Evolutionary conservation across 1,284 basidiomycete genomes (phyloP), one percentile per base, ranked within the genome.

Genomic region (Boletellus deceptivus): DNA sequence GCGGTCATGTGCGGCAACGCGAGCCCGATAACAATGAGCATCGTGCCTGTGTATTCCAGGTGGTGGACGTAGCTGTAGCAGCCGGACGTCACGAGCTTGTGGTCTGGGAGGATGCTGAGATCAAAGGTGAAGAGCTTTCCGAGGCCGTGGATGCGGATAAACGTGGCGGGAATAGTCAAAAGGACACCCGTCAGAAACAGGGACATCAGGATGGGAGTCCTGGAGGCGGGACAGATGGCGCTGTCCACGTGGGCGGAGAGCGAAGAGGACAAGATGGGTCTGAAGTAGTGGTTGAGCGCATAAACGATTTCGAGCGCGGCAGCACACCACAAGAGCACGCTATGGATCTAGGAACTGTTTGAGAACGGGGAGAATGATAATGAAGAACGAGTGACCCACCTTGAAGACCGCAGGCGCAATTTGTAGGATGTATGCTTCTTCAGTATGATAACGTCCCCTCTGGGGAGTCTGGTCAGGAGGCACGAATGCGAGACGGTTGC

Each of bases 41-140:
- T 59, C 9, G 75, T 75, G 6, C 78, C 78, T 0, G 77, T 74
- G 57, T 80, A 80, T 0, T 76, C 71, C n/a, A 78, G 78, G 59
- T 80, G 79, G 7, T 78, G 77, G 42, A 83, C 79, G 52, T 75
- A 72, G 13, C 67, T 57, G 61, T 84, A 84, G 52, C 75, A 77
- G 6, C 82, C 75, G 14, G 64, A 67, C 0, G 79, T 83, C 59
- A 84, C 69, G 51, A 84, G 74, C 36, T 65, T 73, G 65, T 84
- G 83, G n/a, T 70, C 63, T 2, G 78, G 77, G 55, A 77, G 74
- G 43, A 83, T 69, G 43, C 80, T 78, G 53, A 84, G 73, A 56
- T 83, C 80, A 63, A 83, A 84, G 1, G 82, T 84, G 69, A 84
- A 84, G 50, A 83, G 69, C 5, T 72, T 62, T 2, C 82, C 83